Evolutionary conservation across 2,329 filamentous ascomycete genomes (phyloP).

Genomic region (Calonectria pseudoreteaudii): DNA sequence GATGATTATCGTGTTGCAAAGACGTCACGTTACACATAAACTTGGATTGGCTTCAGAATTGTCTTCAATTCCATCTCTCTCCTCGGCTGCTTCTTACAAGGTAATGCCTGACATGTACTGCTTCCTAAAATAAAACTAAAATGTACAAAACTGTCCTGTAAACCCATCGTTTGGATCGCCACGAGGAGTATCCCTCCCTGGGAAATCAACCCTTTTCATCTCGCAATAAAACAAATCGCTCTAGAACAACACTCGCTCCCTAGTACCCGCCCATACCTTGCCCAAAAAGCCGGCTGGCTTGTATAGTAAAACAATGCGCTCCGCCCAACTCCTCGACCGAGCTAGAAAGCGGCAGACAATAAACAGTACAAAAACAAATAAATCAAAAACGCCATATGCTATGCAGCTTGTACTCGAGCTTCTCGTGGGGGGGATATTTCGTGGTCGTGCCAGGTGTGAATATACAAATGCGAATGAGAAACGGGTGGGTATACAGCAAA

Average conservation of each 20-base stretch:
- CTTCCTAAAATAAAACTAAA: not conserved
- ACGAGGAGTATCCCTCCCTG: not conserved
- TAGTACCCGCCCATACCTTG: not conserved
- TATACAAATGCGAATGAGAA: conserved; percentile 19
- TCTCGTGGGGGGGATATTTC: conserved; percentile 26
- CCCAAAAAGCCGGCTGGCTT: not conserved
- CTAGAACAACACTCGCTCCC: conserved; percentile 7
- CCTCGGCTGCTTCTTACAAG: not conserved
- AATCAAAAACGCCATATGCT: conserved; percentile 41
- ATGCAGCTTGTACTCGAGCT: conserved; percentile 37
- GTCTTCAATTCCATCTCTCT: not conserved
- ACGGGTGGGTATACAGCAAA: conserved; percentile 41
- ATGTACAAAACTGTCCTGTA: not conserved
- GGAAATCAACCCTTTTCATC: not conserved
- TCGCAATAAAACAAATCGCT: not conserved
- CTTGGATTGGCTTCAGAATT: not conserved
- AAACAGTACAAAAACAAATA: conserved; percentile 18
- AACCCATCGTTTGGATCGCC: conserved; percentile 1
- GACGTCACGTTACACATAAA: not conserved
- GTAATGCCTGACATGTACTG: not conserved
- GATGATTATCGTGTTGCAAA: not conserved
- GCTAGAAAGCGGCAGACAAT: not conserved
- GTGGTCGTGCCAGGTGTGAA: conserved; percentile 15
- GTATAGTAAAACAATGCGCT: not conserved
- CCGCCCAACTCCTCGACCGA: conserved; percentile 33